Base-by-base conservation (phyloP, 495 filamentous ascomycete genomes). In the Collariella sp. region DNA sequence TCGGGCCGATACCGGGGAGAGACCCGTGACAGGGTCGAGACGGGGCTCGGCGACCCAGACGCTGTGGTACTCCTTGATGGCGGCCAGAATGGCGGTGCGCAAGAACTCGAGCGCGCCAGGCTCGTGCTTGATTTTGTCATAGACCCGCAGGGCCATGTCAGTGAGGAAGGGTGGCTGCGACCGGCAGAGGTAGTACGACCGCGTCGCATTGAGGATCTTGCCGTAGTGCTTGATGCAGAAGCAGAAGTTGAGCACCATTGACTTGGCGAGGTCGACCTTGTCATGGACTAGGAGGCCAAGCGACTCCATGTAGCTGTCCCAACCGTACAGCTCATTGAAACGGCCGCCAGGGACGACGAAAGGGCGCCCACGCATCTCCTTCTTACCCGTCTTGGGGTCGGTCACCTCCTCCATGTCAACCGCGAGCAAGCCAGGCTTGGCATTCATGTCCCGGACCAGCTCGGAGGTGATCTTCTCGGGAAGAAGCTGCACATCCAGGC, bases 171-270 rank as follows among this genome's bases (percentile, higher is more conserved):
- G 94, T 1, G 93, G 93, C 70, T 98, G 93, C 0, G 94, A 93
- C 47, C 93, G 84, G 42, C 80, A 84, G 36, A 97, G 82, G 62
- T 97, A 97, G 77, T 98, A 98, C 10, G 89, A 86, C 34, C 93
- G 84, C 29, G 93, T 98, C 18, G 93, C 93, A 69, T 97, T 98
- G 57, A 96, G 82, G 54, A 97, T 91, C 72, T 96, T 98, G 52
- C 88, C 91, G 66, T 98, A 98, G 70, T 98, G 94, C 70, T 88
- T 83, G 70, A 98, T 96, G 72, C 88, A 91, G 72, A 98, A 98
- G 68, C 87, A 91, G 70, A 97, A 97, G 71, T 98, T 91, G 58
- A 81, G 71, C 31, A 97, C 88, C 88, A 97, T 97, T 22, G 85
- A 79, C 70, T 95, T 94, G 51, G 87, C 88, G 36, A 98, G 72